These are phyloP conservation scores for Seiridium cupressi DNA, from an alignment of 2,329 filamentous ascomycete species.

Conservation along the genomic window DNA sequence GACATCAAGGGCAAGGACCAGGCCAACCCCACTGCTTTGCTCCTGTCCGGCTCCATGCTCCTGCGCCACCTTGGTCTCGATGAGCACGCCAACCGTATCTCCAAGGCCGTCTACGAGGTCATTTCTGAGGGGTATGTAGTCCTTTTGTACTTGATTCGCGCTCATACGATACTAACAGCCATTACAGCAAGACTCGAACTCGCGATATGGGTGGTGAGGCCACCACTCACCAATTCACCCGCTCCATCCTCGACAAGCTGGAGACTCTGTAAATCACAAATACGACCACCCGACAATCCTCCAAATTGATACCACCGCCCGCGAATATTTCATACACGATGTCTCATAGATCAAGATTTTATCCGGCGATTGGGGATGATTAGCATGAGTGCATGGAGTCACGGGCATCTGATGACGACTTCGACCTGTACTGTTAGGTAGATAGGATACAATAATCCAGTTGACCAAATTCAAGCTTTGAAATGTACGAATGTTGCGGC, in stretches of 20 bases:
- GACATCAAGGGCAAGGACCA: slow-evolving; percentile 99
- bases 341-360: slow-evolving; percentile 21
- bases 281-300: slow-evolving; percentile 10
- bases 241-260: slow-evolving; percentile 93
- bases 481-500: not conserved
- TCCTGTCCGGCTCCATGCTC: slow-evolving; percentile 95
- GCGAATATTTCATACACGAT: slow-evolving; percentile 12
- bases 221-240: slow-evolving; percentile 92
- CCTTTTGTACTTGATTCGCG: not conserved
- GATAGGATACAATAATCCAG: slow-evolving; percentile 22
- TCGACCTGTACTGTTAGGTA: slow-evolving; percentile 27
- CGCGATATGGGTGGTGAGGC: slow-evolving; percentile 92
- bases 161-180: slow-evolving; percentile 35
- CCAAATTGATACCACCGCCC: slow-evolving; percentile 20
- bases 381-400: slow-evolving; percentile 28
- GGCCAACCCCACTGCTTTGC: slow-evolving; percentile 94
- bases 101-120: slow-evolving; percentile 73
- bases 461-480: not conserved
- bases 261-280: slow-evolving; percentile 61
- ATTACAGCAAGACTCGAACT: slow-evolving; percentile 74
- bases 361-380: slow-evolving; percentile 19
- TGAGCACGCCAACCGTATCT: slow-evolving; percentile 97
- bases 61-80: slow-evolving; percentile 95
- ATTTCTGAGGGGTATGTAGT: slow-evolving; percentile 83
- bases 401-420: slow-evolving; percentile 24